Evolutionary conservation across 306 rosid species (phyloP).

Genomic region (Cucumis hystrix): DNA sequence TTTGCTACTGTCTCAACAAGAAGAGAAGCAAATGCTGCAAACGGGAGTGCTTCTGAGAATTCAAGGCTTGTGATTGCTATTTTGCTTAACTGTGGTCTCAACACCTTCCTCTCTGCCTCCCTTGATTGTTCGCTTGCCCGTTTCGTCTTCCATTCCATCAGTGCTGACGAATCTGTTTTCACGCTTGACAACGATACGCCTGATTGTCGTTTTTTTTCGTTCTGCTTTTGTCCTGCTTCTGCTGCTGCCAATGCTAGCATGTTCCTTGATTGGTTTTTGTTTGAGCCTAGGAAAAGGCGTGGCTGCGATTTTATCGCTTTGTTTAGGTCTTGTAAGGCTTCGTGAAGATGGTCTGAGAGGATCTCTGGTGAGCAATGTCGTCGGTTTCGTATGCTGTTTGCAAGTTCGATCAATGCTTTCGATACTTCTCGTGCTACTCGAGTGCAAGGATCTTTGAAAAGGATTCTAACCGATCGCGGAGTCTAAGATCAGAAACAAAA

Average conservation of each 20-base stretch:
- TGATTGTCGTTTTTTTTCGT: slow-evolving; percentile 12
- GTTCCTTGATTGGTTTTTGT: slow-evolving; percentile 37
- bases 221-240: slow-evolving; percentile 31
- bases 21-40: slow-evolving; percentile 93
- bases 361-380: slow-evolving; percentile 87
- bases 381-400: slow-evolving; percentile 56
- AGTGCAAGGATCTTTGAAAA: slow-evolving; percentile 82
- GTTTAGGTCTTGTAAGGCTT: slow-evolving; percentile 80
- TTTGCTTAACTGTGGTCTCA: slow-evolving; percentile 75
- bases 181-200: slow-evolving; percentile 52
- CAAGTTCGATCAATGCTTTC: slow-evolving; percentile 62
- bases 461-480: slow-evolving; percentile 51
- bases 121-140: slow-evolving; percentile 28
- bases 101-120: slow-evolving; percentile 41
- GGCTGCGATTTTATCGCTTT: slow-evolving; percentile 85
- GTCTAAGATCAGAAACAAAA: slow-evolving; percentile 27
- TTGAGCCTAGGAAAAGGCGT: slow-evolving; percentile 78
- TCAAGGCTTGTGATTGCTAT: slow-evolving; percentile 78
- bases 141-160: slow-evolving; percentile 57
- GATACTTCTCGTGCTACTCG: slow-evolving; percentile 67
- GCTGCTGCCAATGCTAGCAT: slow-evolving; percentile 61
- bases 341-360: slow-evolving; percentile 85
- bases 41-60: slow-evolving; percentile 93
- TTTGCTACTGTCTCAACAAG: slow-evolving; percentile 88
- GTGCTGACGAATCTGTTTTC: slow-evolving; percentile 72